Evolutionary conservation across 192 early-diverging fungal genomes (phyloP).

Genomic region (Lobosporangium transversale): DNA sequence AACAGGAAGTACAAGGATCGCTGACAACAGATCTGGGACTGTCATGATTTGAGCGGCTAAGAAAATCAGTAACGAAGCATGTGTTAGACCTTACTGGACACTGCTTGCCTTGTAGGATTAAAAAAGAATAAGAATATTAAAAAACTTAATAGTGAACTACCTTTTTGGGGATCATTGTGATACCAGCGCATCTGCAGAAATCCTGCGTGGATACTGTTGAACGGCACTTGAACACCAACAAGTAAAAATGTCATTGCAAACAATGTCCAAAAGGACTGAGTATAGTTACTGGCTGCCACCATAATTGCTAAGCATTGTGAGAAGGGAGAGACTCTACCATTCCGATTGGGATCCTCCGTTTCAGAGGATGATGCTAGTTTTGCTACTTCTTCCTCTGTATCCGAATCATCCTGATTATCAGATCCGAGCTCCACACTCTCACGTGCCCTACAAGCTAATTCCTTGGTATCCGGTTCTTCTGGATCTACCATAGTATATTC

Average conservation of each 20-base stretch:
- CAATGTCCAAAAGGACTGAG: conserved; percentile 61
- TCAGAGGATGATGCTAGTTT: not conserved
- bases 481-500: not conserved
- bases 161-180: conserved; percentile 59
- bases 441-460: not conserved
- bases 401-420: conserved; percentile 2
- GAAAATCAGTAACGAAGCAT: not conserved
- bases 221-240: conserved; percentile 66
- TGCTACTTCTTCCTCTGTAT: conserved; percentile 4
- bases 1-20: conserved; percentile 65
- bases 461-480: not conserved
- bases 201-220: conserved; percentile 69
- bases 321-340: not conserved
- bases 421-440: not conserved
- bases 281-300: conserved; percentile 10
- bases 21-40: conserved; percentile 68
- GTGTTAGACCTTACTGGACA: not conserved
- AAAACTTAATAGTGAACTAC: conserved; percentile 7
- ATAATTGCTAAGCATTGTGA: conserved; percentile 2
- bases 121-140: too few relatives aligned
- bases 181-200: conserved; percentile 70
- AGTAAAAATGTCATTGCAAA: conserved; percentile 60
- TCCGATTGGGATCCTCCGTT: not conserved
- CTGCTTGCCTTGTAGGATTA: not conserved
- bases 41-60: conserved; percentile 63